These are phyloP conservation scores for Polychaeton citri DNA, from an alignment of 2,329 filamentous ascomycete genomes.

Conservation along the genomic window DNA sequence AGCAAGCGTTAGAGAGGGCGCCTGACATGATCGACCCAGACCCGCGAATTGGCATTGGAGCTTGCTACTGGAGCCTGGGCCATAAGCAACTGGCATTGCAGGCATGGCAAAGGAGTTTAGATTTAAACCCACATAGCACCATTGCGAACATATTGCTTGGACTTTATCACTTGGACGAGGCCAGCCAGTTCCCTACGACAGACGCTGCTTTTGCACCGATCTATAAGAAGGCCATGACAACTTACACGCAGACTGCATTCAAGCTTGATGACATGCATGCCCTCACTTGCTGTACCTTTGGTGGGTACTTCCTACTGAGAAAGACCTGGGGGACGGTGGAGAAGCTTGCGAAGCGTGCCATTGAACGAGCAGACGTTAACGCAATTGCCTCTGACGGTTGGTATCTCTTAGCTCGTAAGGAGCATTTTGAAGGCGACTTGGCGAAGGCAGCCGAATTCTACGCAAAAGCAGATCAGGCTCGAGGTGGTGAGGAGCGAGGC, in stretches of 20 bases:
- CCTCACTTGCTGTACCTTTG: constrained; percentile 80
- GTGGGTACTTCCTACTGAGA: constrained; percentile 74
- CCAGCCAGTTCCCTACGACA: constrained; percentile 67
- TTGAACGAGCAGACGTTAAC: constrained; percentile 91
- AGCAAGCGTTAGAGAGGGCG: constrained; percentile 73
- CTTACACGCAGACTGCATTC: constrained; percentile 87
- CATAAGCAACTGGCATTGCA: constrained; percentile 83
- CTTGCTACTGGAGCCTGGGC: constrained; percentile 92
- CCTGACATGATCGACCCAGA: constrained; percentile 85
- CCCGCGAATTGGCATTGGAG: constrained; percentile 88
- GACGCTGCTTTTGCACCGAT: constrained; percentile 72
- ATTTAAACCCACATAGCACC: constrained; percentile 74
- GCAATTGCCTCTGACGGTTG: constrained; percentile 94
- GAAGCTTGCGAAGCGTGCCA: constrained; percentile 77
- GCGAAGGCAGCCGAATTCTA: constrained; percentile 76
- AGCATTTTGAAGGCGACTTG: constrained; percentile 67
- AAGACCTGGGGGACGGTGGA: constrained; percentile 74
- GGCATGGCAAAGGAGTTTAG: constrained; percentile 79
- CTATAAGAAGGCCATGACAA: constrained; percentile 88
- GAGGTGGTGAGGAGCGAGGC: constrained; percentile 80
- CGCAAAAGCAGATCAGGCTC: constrained; percentile 75
- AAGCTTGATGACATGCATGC: constrained; percentile 87
- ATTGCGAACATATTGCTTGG: constrained; percentile 82
- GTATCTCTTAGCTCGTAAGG: constrained; percentile 86
- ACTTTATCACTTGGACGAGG: constrained; percentile 78